These are phyloP conservation scores for Citrullus mucosospermus DNA, from an alignment of 306 rosid species.

Conservation along the genomic window DNA sequence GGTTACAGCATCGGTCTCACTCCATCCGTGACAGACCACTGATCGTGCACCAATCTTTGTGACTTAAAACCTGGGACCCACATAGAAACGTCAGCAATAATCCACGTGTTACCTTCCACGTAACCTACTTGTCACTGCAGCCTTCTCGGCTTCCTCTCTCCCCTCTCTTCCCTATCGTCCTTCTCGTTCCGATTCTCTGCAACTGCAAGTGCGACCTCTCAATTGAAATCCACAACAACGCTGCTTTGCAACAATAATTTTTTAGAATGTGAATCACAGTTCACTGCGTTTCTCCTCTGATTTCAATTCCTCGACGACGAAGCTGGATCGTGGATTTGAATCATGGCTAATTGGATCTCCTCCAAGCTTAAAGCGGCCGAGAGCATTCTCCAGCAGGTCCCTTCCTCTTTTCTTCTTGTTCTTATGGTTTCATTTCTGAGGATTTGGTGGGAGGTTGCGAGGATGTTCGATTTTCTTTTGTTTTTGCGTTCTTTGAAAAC, in stretches of 20 bases:
- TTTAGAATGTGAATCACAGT: not conserved
- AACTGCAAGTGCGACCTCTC: not conserved
- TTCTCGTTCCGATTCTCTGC: not conserved
- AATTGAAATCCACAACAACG: not conserved
- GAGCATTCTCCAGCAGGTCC: slow-evolving; percentile 80
- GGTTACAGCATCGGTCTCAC: not conserved
- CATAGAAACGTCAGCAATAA: not conserved
- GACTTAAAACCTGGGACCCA: not conserved
- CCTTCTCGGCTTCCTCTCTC: not conserved
- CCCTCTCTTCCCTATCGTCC: not conserved
- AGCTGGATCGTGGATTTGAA: slow-evolving; percentile 9
- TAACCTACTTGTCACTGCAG: not conserved
- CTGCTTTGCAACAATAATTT: not conserved
- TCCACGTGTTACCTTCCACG: slow-evolving; percentile 6
- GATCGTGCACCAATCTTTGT: not conserved
- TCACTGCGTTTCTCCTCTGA: not conserved
- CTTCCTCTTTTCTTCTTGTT: not conserved
- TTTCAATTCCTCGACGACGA: not conserved
- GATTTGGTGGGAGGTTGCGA: not conserved
- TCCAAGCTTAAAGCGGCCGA: slow-evolving; percentile 96
- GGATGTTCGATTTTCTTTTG: not conserved
- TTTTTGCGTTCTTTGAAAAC: not conserved
- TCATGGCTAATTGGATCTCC: slow-evolving; percentile 96
- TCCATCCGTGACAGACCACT: not conserved
- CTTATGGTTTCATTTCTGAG: not conserved